Evolutionary conservation across 2,329 filamentous ascomycete genomes (phyloP).

Genomic region (Claviceps maximensis): DNA sequence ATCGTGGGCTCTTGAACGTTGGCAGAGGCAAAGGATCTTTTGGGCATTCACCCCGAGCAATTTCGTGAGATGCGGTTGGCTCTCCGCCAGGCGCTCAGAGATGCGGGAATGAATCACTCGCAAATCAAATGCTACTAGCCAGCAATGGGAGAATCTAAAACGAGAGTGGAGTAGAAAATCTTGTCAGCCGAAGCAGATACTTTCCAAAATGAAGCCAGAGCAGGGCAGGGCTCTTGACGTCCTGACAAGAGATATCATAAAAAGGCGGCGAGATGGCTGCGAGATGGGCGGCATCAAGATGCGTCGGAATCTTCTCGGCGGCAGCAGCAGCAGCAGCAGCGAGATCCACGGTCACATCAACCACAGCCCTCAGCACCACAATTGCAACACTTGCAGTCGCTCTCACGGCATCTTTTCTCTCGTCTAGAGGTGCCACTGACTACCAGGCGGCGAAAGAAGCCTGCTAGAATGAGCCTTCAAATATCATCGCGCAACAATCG

Average conservation of each 20-base stretch:
- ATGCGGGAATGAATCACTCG: conserved; percentile 57
- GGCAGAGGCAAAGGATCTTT: conserved; percentile 55
- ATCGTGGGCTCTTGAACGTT: conserved; percentile 58
- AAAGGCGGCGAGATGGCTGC: conserved; percentile 57
- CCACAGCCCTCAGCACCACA: neutral
- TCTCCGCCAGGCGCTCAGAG: conserved; percentile 53
- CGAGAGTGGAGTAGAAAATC: conserved; percentile 50
- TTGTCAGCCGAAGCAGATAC: conserved; percentile 38
- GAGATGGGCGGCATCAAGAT: conserved; percentile 50
- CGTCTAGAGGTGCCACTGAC: neutral
- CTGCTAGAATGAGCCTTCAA: conserved; percentile 7
- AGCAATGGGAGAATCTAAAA: conserved; percentile 60
- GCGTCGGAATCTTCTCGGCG: conserved; percentile 21
- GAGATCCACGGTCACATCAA: neutral
- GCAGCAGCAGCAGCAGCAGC: neutral
- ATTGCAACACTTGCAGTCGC: neutral
- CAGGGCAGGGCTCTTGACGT: conserved; percentile 57
- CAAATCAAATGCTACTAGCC: conserved; percentile 58
- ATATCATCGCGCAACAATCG: conserved; percentile 8
- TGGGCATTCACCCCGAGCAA: conserved; percentile 31
- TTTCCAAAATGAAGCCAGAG: conserved; percentile 30
- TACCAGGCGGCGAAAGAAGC: neutral
- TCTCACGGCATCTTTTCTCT: neutral
- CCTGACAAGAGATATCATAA: conserved; percentile 64
- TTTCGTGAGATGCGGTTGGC: conserved; percentile 48